Evolutionary conservation across 2,329 filamentous ascomycete species (phyloP), one percentile per base, ranked within the genome.

Genomic region (Dactylonectria estremocensis): DNA sequence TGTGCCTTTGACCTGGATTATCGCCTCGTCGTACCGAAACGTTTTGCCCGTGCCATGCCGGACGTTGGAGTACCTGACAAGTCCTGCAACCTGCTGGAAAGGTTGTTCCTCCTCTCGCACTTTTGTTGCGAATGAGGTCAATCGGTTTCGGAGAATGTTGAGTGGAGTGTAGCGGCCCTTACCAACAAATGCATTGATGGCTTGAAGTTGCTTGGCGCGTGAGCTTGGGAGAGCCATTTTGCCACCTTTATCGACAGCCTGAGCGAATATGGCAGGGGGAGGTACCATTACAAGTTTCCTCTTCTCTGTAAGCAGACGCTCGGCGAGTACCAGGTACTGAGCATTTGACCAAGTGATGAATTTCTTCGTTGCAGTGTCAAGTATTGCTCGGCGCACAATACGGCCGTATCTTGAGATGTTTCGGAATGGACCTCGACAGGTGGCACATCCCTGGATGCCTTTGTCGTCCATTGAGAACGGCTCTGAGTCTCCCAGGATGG

Each of bases 291-390:
- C 10, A n/a, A 53, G 35, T 2, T 8, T 53, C 5, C 35, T 28
- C 10, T 35, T 28, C 20, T 53, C 50, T 11, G n/a, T 10, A 13
- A 53, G 5, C 28, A 53, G 31, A 20, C 31, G 8, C 10, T 18
- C 16, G 20, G 31, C n/a, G 35, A 53, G 50, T 3, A 18, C n/a
- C 10, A 20, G 28, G 9, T 72, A 62, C 31, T 66, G 14, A 2
- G 24, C 40, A n/a, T 86, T 85, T 0, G 87, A 83, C 80, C 84
- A 88, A 3, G 84, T 73, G n/a, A 91, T 85, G 74, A 93, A 90
- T 68, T 89, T 90, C 78, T 91, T 91, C 0, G 89, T 89, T 0
- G 87, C 83, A 74, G 92, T 87, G 61, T 93, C 89, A 1, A 93
- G 81, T 7, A 90, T 80, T 1, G 87, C 88, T 4, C 87, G 84